Percentiles rank a stretch among this genome's conserved stretches.
Conservation (phyloP, 768 basidiomycete genomes). For the Sporobolomyces phaffii region DNA sequence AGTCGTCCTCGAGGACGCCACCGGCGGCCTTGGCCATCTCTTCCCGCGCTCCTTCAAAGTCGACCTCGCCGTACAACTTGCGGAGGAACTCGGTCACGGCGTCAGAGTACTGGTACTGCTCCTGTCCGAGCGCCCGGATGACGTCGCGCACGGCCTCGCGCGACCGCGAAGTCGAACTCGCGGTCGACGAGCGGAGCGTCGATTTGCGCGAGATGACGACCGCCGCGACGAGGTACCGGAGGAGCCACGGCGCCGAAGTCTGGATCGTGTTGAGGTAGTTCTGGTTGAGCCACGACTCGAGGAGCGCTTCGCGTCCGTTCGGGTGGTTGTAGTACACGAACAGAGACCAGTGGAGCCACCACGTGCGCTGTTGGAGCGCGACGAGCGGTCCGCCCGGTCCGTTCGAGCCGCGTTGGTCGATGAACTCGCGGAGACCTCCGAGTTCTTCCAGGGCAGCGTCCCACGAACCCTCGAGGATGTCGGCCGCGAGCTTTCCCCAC, state of each 20-base stretch:
- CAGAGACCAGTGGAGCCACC: constrained; percentile 95
- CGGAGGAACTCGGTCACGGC: constrained; percentile 88
- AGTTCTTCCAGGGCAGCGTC: constrained; percentile 91
- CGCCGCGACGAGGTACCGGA: constrained; percentile 88
- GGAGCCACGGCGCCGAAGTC: constrained; percentile 86
- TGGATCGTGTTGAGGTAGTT: constrained; percentile 98
- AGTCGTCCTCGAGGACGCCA: constrained; percentile 77
- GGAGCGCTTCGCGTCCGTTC: constrained; percentile 78
- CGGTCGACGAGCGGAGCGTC: constrained; percentile 49
- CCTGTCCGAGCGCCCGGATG: constrained; percentile 86
- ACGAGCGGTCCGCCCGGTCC: constrained; percentile 54
- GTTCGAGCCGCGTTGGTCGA: constrained; percentile 63
- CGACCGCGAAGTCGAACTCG: constrained; percentile 39
- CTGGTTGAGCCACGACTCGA: constrained; percentile 93
- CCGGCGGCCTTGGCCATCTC: constrained; percentile 33
- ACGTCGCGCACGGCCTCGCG: constrained; percentile 70
- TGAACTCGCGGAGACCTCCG: constrained; percentile 83
- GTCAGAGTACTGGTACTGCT: constrained; percentile 93
- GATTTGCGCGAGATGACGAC: constrained; percentile 84
- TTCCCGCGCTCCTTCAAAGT: constrained; percentile 88
- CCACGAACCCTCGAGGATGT: constrained; percentile 92
- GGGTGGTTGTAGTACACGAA: constrained; percentile 98
- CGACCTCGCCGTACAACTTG: constrained; percentile 89
- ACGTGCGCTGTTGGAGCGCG: constrained; percentile 88
- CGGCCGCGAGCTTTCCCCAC: constrained; percentile 97